Evolutionary conservation across 2,329 filamentous ascomycete genomes (phyloP).

Genomic region (Monilinia laxa): DNA sequence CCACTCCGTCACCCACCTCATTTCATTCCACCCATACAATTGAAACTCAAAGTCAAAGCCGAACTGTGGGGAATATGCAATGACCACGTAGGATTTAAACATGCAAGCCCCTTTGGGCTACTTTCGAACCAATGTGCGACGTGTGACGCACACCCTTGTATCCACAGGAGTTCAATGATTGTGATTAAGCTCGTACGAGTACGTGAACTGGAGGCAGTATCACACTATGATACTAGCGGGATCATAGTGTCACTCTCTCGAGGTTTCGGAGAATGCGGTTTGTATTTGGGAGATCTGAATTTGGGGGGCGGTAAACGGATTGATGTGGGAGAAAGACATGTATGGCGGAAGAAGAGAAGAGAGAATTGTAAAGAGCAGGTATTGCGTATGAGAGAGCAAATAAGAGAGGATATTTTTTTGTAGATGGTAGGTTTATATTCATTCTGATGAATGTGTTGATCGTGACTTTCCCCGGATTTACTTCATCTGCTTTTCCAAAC

Average conservation of each 20-base stretch:
- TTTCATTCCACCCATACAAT: not conserved
- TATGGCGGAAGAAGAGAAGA: too few relatives aligned
- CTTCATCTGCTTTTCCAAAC: not conserved
- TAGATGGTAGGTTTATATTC: not conserved
- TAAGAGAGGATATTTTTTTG: not conserved
- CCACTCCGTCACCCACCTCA: not conserved
- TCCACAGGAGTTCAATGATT: slow-evolving; percentile 1
- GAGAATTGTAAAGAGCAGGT: not conserved
- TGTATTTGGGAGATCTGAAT: not conserved
- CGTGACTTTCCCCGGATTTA: not conserved
- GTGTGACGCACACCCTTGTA: not conserved
- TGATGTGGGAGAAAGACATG: not conserved
- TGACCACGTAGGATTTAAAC: not conserved
- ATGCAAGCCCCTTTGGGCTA: slow-evolving; percentile 4
- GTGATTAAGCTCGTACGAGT: not conserved
- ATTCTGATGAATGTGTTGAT: not conserved
- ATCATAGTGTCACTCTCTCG: not conserved
- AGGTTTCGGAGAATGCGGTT: not conserved
- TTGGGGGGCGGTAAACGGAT: not conserved
- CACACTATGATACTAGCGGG: not conserved
- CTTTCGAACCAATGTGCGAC: not conserved
- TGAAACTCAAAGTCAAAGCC: not conserved
- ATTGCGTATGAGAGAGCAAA: not conserved
- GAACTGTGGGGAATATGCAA: not conserved
- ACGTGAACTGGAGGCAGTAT: not conserved